Conservation (phyloP, 495 filamentous ascomycete species). For the Penicillium turbatum region DNA sequence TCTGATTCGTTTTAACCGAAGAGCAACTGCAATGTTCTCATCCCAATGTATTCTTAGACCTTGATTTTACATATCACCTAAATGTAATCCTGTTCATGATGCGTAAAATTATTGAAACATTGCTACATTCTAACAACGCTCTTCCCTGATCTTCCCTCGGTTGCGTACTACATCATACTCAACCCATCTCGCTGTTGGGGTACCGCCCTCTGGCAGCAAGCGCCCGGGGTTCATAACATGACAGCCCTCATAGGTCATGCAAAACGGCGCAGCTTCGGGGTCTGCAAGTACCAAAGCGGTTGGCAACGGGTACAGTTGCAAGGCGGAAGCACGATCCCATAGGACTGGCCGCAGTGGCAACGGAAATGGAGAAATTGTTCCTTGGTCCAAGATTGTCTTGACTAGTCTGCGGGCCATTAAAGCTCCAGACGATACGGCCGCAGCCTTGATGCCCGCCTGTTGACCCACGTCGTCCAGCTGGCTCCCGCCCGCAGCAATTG, state of each 20-base stretch:
- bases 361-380: constrained; percentile 80
- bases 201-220: constrained; percentile 58
- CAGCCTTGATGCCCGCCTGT: constrained; percentile 14
- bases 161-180: constrained; percentile 71
- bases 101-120: background rate
- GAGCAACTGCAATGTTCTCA: constrained; percentile 4
- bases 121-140: constrained; percentile 26
- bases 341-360: constrained; percentile 69
- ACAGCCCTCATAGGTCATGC: constrained; percentile 88
- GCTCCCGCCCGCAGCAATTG: constrained; percentile 3
- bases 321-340: constrained; percentile 74
- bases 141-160: constrained; percentile 50
- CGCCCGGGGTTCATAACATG: constrained; percentile 92
- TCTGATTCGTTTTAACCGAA: constrained; percentile 3
- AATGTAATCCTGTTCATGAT: constrained; percentile 7
- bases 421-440: constrained; percentile 45
- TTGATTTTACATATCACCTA: constrained; percentile 16
- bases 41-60: constrained; percentile 28
- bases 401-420: constrained; percentile 72
- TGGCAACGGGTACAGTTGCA: constrained; percentile 84
- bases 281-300: constrained; percentile 79
- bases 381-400: constrained; percentile 92
- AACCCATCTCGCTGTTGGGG: constrained; percentile 70
- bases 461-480: constrained; percentile 13
- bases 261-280: constrained; percentile 71